Conservation (phyloP, 208 protist genomes). For the Wallacemonas sp. region DNA sequence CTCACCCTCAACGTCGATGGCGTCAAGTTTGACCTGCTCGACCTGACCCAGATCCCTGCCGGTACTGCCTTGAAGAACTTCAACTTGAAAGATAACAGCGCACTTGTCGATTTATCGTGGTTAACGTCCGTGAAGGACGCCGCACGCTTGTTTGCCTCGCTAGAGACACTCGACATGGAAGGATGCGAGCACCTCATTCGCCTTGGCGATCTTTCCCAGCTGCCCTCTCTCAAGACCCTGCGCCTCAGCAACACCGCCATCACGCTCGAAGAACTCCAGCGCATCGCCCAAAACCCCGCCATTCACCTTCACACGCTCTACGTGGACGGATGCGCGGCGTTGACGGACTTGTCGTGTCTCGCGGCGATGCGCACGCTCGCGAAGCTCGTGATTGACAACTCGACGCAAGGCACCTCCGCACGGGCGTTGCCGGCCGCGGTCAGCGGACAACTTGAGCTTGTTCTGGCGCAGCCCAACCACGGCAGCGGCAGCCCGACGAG, state of each 20-base stretch:
- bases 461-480: conserved; percentile 25
- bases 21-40: conserved; percentile 43
- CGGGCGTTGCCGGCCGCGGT: neutral
- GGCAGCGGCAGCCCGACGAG: conserved; percentile 16
- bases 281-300: conserved; percentile 18
- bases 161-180: conserved; percentile 63
- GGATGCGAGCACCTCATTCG: conserved; percentile 38
- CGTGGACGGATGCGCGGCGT: conserved; percentile 39
- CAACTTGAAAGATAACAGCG: conserved; percentile 68
- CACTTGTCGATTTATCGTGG: conserved; percentile 40
- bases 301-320: conserved; percentile 31
- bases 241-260: conserved; percentile 46
- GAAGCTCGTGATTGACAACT: conserved; percentile 37
- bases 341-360: conserved; percentile 40
- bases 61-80: conserved; percentile 56
- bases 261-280: conserved; percentile 27
- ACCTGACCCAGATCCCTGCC: conserved; percentile 26
- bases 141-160: conserved; percentile 21
- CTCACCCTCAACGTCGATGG: conserved; percentile 76
- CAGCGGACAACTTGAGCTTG: conserved; percentile 29
- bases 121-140: conserved; percentile 27
- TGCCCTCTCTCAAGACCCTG: conserved; percentile 46
- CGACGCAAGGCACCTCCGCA: conserved; percentile 4
- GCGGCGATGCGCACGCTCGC: conserved; percentile 30
- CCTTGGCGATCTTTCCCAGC: conserved; percentile 31